Evolutionary conservation across 2,329 filamentous ascomycete species (phyloP).

Genomic region (Byssochlamys sp.): DNA sequence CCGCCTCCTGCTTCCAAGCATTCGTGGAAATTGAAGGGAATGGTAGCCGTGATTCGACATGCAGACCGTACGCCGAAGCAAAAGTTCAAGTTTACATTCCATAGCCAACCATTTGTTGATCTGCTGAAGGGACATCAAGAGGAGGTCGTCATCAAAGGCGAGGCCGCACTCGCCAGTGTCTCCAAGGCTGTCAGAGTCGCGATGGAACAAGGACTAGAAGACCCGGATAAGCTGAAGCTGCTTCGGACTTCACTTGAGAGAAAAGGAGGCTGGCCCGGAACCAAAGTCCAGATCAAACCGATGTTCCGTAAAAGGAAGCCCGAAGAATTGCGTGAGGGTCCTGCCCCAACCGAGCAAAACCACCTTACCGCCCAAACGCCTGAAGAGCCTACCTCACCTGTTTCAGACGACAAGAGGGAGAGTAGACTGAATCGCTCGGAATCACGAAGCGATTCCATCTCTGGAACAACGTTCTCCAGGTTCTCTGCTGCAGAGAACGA

Average conservation of each 20-base stretch:
- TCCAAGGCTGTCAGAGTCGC: constrained; percentile 78
- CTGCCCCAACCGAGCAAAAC: constrained; percentile 9
- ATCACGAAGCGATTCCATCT: constrained; percentile 71
- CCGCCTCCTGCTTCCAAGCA: constrained; percentile 65
- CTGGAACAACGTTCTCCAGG: constrained; percentile 81
- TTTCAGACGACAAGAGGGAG: constrained; percentile 15
- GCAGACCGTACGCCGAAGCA: constrained; percentile 97
- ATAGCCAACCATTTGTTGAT: constrained; percentile 90
- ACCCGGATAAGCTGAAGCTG: constrained; percentile 72
- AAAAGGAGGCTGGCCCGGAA: constrained; percentile 88
- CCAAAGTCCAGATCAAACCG: constrained; percentile 97
- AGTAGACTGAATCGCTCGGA: constrained; percentile 38
- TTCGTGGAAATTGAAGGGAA: constrained; percentile 95
- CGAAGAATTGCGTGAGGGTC: constrained; percentile 41
- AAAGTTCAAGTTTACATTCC: constrained; percentile 98
- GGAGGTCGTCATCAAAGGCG: constrained; percentile 86
- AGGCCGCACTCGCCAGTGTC: constrained; percentile 79
- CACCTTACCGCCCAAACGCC: constrained; percentile 6
- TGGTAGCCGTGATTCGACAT: constrained; percentile 91
- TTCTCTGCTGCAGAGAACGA: constrained; percentile 90
- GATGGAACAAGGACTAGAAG: constrained; percentile 68
- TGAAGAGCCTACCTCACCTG: constrained; percentile 15
- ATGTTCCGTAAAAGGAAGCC: constrained; percentile 89
- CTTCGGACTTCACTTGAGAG: constrained; percentile 80
- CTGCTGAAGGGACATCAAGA: constrained; percentile 90